These are phyloP conservation scores for Dothideomycetes sp. DNA, from an alignment of 2,329 filamentous ascomycete genomes.

Conservation along the genomic window DNA sequence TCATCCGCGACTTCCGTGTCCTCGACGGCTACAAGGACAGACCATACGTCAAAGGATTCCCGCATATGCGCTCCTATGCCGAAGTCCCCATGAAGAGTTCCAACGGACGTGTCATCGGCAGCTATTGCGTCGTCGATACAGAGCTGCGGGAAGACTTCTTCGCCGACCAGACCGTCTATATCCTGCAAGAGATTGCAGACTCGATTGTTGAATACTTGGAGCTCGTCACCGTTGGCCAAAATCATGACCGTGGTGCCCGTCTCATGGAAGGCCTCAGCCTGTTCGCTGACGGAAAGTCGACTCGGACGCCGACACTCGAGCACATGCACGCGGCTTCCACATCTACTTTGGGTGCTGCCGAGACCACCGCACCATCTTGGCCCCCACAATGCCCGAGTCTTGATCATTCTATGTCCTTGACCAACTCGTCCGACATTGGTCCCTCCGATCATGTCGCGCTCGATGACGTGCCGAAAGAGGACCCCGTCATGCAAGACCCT, in stretches of 20 bases:
- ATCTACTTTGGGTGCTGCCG: no score
- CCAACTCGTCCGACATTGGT: no score
- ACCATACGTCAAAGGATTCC: slow-evolving; percentile 20
- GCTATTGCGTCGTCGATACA: slow-evolving; percentile 23
- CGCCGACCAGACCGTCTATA: slow-evolving; percentile 9
- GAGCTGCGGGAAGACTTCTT: slow-evolving; percentile 13
- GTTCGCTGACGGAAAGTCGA: slow-evolving; percentile 10
- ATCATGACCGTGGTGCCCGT: slow-evolving; percentile 9
- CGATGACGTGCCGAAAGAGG: no score
- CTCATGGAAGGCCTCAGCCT: slow-evolving; percentile 12
- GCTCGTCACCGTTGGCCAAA: slow-evolving; percentile 8
- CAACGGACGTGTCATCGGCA: slow-evolving; percentile 21
- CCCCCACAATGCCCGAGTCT: no score
- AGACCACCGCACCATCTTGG: no score
- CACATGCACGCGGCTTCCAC: background rate
- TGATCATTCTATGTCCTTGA: no score
- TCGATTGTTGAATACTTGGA: slow-evolving; percentile 13
- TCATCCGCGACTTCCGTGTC: slow-evolving; percentile 20
- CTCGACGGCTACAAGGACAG: slow-evolving; percentile 18
- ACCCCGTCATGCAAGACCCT: no score
- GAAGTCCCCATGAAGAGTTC: slow-evolving; percentile 23
- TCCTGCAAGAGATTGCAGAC: slow-evolving; percentile 11
- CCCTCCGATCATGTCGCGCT: no score
- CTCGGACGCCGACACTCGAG: background rate
- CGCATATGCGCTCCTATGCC: slow-evolving; percentile 21